phyloP scores from a whole-genome alignment of 306 rosid species.

The Vachellia pachyceras region DNA sequence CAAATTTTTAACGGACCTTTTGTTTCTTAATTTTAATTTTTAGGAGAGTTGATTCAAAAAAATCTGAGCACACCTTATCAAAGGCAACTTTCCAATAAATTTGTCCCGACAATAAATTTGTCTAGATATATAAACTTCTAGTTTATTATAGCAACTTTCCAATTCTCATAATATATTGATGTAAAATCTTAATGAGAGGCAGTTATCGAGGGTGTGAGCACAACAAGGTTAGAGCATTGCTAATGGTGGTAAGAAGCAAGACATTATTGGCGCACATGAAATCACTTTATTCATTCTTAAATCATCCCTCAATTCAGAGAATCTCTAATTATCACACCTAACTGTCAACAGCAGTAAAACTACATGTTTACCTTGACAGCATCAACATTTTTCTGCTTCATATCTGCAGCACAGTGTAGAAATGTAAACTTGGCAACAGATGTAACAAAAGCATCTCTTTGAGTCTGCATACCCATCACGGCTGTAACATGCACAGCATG shows the following conservation, averaged over 20 bases:
- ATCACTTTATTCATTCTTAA: conserved; percentile 30
- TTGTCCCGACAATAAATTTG: too few species aligned
- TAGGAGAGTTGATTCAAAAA: too few species aligned
- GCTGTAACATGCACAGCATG: conserved; percentile 96
- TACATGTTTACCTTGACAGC: conserved; percentile 84
- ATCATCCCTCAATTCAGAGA: conserved; percentile 7
- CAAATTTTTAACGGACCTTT: too few species aligned
- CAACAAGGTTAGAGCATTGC: background rate
- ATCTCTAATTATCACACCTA: conserved; percentile 15
- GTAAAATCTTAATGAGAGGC: too few species aligned
- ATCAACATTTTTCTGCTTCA: conserved; percentile 98
- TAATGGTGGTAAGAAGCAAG: conserved; percentile 17
- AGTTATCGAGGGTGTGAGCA: conserved; percentile 15
- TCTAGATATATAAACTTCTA: too few species aligned
- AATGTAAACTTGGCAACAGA: conserved; percentile 97
- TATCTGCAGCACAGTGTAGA: conserved; percentile 97
- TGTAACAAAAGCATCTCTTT: conserved; percentile 97
- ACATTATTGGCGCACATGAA: background rate
- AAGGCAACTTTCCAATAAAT: too few species aligned
- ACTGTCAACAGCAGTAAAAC: conserved; percentile 29
- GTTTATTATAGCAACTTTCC: too few species aligned
- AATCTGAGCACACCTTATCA: too few species aligned
- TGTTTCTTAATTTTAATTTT: too few species aligned
- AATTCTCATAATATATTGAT: too few species aligned
- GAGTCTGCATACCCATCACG: conserved; percentile 97